Evolutionary conservation across 352 stramenopile species (phyloP), one percentile per base, ranked within the genome.

Genomic region (Halophytophthora polymorphica): DNA sequence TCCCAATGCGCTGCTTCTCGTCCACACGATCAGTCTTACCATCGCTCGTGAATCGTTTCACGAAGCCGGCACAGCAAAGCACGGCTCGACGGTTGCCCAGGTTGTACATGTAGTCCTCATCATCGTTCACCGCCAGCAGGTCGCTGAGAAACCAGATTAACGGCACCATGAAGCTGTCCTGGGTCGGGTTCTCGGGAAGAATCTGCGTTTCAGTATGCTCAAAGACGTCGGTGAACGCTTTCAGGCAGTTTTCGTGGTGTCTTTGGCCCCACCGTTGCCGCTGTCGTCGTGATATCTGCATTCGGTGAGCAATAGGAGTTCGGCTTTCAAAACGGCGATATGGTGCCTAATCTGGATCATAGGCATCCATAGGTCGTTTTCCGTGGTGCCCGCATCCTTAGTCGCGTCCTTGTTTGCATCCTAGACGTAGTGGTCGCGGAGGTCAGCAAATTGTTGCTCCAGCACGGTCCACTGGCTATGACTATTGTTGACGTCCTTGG

Each of bases 61-160:
- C 73, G n/a, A 52, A 36, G 0, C 69, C 66, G 12, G 54, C 55
- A 23, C 77, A 62, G 55, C 64, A 86, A 34, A 90, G 60, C 14
- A 92, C 61, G 0, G 72, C 81, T 34, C 82, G 73, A 10, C 66
- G 88, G 37, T 90, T 75, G 21, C 82, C 81, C 2, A 85, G 43
- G 25, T 90, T 92, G 3, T 50, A 50, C 15, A 10, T n/a, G 35
- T 19, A 3, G n/a, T 29, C 23, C 19, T 7, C 11, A 40, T 31
- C 21, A 5, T 13, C 21, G 17, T 19, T 44, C n/a, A 6, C 4
- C 42, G 17, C 31, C 7, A 2, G 29, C 41, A 37, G 50, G 50
- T 69, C 59, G 0, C 53, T 52, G 28, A 79, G 44, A 49, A 89
- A 77, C 59, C 70, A 90, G 22, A 83, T 45, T 25, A 86, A 8